Evolutionary conservation across 495 filamentous ascomycete species (phyloP).

Genomic region (Filosporella fistucella): DNA sequence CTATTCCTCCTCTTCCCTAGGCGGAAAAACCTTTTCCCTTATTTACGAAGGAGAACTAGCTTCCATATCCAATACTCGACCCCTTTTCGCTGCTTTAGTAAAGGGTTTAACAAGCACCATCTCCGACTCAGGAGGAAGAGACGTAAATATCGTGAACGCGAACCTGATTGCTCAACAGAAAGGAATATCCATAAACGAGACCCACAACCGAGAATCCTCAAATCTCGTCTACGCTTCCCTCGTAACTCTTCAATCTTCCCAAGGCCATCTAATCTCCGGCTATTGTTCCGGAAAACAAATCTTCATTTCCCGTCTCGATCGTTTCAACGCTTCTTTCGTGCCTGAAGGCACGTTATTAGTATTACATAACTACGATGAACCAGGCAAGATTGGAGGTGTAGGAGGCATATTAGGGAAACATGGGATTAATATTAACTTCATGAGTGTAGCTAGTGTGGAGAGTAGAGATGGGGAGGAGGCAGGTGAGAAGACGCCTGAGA

Average conservation of each 20-base stretch:
- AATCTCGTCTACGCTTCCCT: constrained; percentile 52
- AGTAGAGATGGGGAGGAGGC: constrained; percentile 26
- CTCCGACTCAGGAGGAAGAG: constrained; percentile 49
- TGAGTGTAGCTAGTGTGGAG: constrained; percentile 56
- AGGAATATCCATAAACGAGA: constrained; percentile 65
- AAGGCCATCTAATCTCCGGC: constrained; percentile 58
- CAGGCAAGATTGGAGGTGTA: constrained; percentile 70
- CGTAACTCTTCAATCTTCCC: constrained; percentile 44
- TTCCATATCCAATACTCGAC: constrained; percentile 57
- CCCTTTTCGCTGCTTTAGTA: constrained; percentile 64
- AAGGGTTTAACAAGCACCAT: constrained; percentile 61
- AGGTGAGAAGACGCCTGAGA: constrained; percentile 22
- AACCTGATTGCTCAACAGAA: constrained; percentile 62
- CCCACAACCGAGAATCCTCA: constrained; percentile 44
- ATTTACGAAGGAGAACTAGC: constrained; percentile 65
- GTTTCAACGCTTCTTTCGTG: constrained; percentile 58
- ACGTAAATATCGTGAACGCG: constrained; percentile 74
- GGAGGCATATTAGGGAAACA: constrained; percentile 56
- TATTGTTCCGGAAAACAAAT: constrained; percentile 53
- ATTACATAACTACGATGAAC: constrained; percentile 66
- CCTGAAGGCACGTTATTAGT: constrained; percentile 62
- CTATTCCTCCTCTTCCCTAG: constrained; percentile 36
- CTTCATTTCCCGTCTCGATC: constrained; percentile 60
- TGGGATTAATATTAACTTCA: constrained; percentile 66
- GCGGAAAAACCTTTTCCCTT: constrained; percentile 57